Conservation (phyloP, 2,329 filamentous ascomycete genomes). For the Microcera coccophila region DNA sequence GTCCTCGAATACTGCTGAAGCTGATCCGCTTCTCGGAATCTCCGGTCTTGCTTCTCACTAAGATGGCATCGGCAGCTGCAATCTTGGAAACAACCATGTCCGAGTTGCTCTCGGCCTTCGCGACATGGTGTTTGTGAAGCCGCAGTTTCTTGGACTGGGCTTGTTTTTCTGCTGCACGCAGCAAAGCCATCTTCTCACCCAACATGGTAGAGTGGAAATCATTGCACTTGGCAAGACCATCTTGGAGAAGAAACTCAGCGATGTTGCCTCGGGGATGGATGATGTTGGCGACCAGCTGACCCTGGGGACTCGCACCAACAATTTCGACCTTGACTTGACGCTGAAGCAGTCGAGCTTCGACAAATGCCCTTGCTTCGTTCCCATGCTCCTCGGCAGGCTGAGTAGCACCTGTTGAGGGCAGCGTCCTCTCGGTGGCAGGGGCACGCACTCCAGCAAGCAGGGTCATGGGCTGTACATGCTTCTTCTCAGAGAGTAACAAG, state of each 20-base stretch:
- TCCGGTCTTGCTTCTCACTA: constrained; percentile 79
- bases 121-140: constrained; percentile 76
- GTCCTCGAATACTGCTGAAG: constrained; percentile 88
- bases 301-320: constrained; percentile 83
- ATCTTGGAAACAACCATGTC: constrained; percentile 85
- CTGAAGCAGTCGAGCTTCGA: constrained; percentile 82
- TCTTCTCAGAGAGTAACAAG: constrained; percentile 72
- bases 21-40: constrained; percentile 80
- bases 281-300: constrained; percentile 82
- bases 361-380: constrained; percentile 82
- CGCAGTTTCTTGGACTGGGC: constrained; percentile 75
- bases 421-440: constrained; percentile 81
- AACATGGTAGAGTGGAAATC: constrained; percentile 95
- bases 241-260: constrained; percentile 82
- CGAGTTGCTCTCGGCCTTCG: constrained; percentile 62
- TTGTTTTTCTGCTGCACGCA: constrained; percentile 81
- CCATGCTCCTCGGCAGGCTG: constrained; percentile 86
- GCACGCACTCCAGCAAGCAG: constrained; percentile 85
- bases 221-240: constrained; percentile 85
- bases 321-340: constrained; percentile 78
- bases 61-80: constrained; percentile 82
- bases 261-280: constrained; percentile 91
- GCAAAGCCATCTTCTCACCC: constrained; percentile 78
- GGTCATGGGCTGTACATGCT: constrained; percentile 85
- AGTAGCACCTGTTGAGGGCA: constrained; percentile 71